phyloP scores from a whole-genome alignment of 257 asterid species.

The Solanum ossicruentum region DNA sequence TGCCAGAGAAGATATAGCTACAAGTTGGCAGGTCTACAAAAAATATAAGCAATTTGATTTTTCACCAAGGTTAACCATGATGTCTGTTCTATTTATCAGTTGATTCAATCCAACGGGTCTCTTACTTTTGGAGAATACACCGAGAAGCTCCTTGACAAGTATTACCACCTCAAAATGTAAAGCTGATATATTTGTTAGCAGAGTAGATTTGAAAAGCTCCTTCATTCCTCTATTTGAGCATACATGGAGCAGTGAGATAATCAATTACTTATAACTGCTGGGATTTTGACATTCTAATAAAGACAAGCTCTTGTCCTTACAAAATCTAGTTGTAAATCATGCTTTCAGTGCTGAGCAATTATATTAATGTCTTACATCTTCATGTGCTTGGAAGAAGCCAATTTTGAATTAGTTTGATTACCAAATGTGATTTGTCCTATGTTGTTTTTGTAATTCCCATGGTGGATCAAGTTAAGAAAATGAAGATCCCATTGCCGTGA shows the following conservation, averaged over 20 bases:
- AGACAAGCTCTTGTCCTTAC: not conserved
- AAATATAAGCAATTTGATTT: not conserved
- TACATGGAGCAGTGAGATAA: not conserved
- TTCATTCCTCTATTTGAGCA: not conserved
- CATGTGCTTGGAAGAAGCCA: not conserved
- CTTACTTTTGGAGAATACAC: conserved; percentile 86
- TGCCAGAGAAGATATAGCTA: not conserved
- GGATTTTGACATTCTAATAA: not conserved
- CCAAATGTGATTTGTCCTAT: not conserved
- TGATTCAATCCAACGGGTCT: conserved; percentile 39
- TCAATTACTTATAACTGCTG: not conserved
- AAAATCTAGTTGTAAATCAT: not conserved
- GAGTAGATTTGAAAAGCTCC: not conserved
- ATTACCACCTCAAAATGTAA: conserved; percentile 46
- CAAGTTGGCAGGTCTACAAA: not conserved
- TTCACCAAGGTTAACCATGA: not conserved
- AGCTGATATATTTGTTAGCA: not conserved
- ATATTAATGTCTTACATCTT: not conserved
- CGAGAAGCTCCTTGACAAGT: conserved; percentile 77
- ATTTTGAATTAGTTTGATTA: not conserved
- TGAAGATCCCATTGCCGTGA: not conserved
- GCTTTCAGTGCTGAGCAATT: not conserved
- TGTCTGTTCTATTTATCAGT: conserved; percentile 14
- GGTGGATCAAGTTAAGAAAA: not conserved
- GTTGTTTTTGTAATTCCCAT: not conserved